Conservation (phyloP, 441 rosid genomes). For the Populus hybrid region DNA sequence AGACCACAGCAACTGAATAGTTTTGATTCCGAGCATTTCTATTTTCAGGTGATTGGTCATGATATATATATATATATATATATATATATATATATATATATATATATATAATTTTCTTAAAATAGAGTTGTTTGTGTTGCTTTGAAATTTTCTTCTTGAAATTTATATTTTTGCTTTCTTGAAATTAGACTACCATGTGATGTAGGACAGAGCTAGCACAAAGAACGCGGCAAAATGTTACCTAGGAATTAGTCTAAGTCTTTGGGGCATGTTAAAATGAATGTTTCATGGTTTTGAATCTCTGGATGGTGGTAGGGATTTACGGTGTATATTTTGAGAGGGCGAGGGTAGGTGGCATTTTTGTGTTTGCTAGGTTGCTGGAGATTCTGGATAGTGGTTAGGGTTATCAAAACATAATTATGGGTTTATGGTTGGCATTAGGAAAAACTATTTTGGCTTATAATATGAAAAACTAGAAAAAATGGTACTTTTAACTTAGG, state of each 20-base stretch:
- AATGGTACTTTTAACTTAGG: neutral
- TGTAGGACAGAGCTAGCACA: slow-evolving; percentile 2
- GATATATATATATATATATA: neutral
- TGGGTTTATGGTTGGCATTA: neutral
- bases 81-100: neutral
- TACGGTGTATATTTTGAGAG: neutral
- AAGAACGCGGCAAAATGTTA: neutral
- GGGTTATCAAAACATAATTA: neutral
- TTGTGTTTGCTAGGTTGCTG: neutral
- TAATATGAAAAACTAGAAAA: neutral
- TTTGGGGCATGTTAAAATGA: neutral
- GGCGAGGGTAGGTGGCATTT: neutral
- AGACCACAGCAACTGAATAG: neutral
- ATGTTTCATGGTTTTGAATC: neutral
- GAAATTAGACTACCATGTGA: neutral
- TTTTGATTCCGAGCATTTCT: neutral
- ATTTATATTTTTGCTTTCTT: neutral
- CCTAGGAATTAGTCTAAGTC: neutral
- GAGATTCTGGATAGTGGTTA: neutral
- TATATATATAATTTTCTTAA: neutral
- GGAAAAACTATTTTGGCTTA: slow-evolving; percentile 1
- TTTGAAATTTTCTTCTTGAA: neutral
- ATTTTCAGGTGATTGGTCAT: neutral
- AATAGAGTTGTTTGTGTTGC: neutral
- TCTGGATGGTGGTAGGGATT: neutral